These are phyloP conservation scores for Penicillium riverlandense DNA, from an alignment of 495 filamentous ascomycete species.

Conservation along the genomic window DNA sequence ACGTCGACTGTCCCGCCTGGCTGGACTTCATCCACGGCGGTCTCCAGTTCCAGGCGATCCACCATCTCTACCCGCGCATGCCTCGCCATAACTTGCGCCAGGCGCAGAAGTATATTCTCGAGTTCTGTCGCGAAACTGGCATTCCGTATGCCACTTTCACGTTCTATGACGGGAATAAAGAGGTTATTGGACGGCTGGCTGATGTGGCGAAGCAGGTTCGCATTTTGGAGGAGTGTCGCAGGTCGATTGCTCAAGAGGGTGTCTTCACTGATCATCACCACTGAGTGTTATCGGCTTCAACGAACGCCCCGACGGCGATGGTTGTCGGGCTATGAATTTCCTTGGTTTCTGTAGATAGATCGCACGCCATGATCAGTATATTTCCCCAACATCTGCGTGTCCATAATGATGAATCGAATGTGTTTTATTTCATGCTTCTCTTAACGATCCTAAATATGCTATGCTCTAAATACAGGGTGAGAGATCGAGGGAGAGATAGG, in stretches of 20 bases:
- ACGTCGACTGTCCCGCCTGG: slow-evolving; percentile 92
- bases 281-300: slow-evolving; percentile 4
- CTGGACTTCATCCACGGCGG: slow-evolving; percentile 96
- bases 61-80: slow-evolving; percentile 91
- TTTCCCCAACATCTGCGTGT: too few relatives aligned
- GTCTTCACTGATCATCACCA: slow-evolving; percentile 31
- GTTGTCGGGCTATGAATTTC: background rate
- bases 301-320: background rate
- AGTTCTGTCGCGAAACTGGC: slow-evolving; percentile 84
- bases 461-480: too few relatives aligned
- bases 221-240: slow-evolving; percentile 83
- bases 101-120: slow-evolving; percentile 74
- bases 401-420: slow-evolving; percentile 11
- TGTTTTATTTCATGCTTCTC: background rate
- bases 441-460: too few relatives aligned
- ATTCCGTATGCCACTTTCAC: slow-evolving; percentile 94
- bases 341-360: background rate
- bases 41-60: slow-evolving; percentile 93
- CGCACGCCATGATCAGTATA: too few relatives aligned
- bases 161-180: slow-evolving; percentile 86
- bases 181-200: slow-evolving; percentile 74
- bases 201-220: slow-evolving; percentile 84
- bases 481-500: too few relatives aligned
- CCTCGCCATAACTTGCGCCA: slow-evolving; percentile 86
- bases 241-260: slow-evolving; percentile 40